These are phyloP conservation scores for Boeremia lycopersici DNA, from an alignment of 2,329 filamentous ascomycete species.

Conservation along the genomic window DNA sequence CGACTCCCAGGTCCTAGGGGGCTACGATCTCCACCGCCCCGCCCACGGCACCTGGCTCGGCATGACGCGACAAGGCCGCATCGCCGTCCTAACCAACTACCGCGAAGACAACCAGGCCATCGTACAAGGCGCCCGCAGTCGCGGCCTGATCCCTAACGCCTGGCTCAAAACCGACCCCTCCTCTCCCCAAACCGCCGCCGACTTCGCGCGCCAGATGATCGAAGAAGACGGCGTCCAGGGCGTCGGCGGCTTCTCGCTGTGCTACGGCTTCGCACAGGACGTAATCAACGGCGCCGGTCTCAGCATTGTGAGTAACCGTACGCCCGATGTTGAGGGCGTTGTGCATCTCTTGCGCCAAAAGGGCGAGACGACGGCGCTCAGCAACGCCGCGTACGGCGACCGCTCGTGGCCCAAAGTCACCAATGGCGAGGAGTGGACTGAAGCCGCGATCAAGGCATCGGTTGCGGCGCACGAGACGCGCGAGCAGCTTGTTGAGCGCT, in stretches of 20 bases:
- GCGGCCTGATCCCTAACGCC: constrained; percentile 65
- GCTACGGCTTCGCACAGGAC: constrained; percentile 62
- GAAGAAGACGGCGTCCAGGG: constrained; percentile 61
- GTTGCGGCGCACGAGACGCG: constrained; percentile 51
- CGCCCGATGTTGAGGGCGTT: constrained; percentile 57
- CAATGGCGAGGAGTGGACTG: constrained; percentile 61
- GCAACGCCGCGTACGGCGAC: constrained; percentile 66
- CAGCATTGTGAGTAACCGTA: constrained; percentile 68
- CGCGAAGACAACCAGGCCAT: constrained; percentile 57
- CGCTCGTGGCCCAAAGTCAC: constrained; percentile 67
- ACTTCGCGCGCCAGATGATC: constrained; percentile 62
- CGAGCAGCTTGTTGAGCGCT: constrained; percentile 56
- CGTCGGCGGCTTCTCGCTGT: constrained; percentile 67
- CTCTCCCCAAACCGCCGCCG: constrained; percentile 50
- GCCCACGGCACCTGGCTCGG: constrained; percentile 70
- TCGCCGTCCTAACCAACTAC: constrained; percentile 70
- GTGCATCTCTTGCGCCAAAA: constrained; percentile 56
- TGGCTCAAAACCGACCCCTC: constrained; percentile 56
- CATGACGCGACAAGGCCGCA: constrained; percentile 63
- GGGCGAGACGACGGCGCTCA: constrained; percentile 63
- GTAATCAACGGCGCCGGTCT: constrained; percentile 49
- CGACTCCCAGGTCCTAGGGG: constrained; percentile 62
- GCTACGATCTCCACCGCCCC: constrained; percentile 65
- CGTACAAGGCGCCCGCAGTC: constrained; percentile 55
- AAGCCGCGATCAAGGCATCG: constrained; percentile 56